Evolutionary conservation across 495 filamentous ascomycete species (phyloP), one percentile per base, ranked within the genome.

Genomic region (Amphirosellinia nigrospora): DNA sequence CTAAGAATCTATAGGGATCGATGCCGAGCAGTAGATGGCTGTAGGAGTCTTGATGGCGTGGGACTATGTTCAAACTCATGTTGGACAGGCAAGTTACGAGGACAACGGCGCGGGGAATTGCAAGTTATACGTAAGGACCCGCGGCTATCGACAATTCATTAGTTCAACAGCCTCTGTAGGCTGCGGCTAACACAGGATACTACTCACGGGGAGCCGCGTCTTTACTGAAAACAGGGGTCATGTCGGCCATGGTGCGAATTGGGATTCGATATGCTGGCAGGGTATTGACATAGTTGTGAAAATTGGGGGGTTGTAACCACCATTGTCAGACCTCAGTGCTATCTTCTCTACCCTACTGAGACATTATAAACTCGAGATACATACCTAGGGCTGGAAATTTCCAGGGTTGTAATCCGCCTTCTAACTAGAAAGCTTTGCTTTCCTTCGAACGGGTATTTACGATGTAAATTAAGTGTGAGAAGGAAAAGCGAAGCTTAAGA

Each of bases 21-120:
- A 94, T 77, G 95, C 95, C 7, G 95, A 98, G 83, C 94, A 90
- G 86, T 93, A 98, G 84, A 98, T 91, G 73, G 90, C 86, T 61
- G 87, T 87, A 66, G 92, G 89, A 64, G 94, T 94, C 73, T 89
- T 89, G 84, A 97, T 91, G 74, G 93, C 93, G 85, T 97, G 95
- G 75, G 94, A 93, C 93, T 97, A 60, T 53, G 56, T 64, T 21
- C 52, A 61, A 67, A n/a, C 39, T 59, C 41, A n/a, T 2, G 38
- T 64, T n/a, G n/a, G n/a, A n/a, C 28, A 65, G 48, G 50, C 7
- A 63, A 28, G 34, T 19, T 26, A 50, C 10, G 70, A 36, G 30
- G 59, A 26, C 60, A 26, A 50, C n/a, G 56, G 19, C 59, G 28
- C 26, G 34, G 52, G 36, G 28, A 10, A 46, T 30, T 56, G 16